Evolutionary conservation across 2,329 filamentous ascomycete species (phyloP), one percentile per base, ranked within the genome.

Genomic region (Xylaria sp.): DNA sequence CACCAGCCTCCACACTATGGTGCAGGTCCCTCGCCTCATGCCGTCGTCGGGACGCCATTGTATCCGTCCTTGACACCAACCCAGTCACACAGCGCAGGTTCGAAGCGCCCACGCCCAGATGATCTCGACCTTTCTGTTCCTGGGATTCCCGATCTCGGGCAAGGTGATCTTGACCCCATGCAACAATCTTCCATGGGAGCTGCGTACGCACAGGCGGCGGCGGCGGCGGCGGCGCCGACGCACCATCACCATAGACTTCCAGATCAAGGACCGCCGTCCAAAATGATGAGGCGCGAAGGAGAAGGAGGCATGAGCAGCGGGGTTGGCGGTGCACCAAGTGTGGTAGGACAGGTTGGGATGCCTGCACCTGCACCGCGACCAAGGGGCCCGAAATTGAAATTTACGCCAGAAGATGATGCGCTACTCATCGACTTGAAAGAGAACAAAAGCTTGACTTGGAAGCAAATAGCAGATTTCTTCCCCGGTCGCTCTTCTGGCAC

Each of bases 401-500:
- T 97, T 74, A 97, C 93, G 0, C 88, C 92, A 9, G 93, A 96
- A 76, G 94, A 97, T 74, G 94, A 97, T 76, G 89, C 91, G 69
- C 80, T 96, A 50, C 83, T 97, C 57, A 89, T 97, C 60, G 92
- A 96, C 73, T 81, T 97, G 65, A 97, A 97, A 77, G 94, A 97
- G 78, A 94, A 95, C 73, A 96, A 95, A 77, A 94, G 92, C 73
- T 82, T 97, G 74, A 96, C 94, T 4, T 97, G 94, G 94, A 97
- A 96, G 79, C 94, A 97, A 81, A 97, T 97, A 73, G 92, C 93
- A 60, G 94, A 97, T 74, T 97, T 97, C 78, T 97, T 97, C 71
- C 94, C 94, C 0, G 94, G 93, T 1, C 84, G 94, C 61, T 95
- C 92, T 61, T 96, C 92, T 47, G 94, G 94, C 17, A 97, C 94